Conservation (phyloP, 768 basidiomycete species). For the Psilocybe tampanensis region DNA sequence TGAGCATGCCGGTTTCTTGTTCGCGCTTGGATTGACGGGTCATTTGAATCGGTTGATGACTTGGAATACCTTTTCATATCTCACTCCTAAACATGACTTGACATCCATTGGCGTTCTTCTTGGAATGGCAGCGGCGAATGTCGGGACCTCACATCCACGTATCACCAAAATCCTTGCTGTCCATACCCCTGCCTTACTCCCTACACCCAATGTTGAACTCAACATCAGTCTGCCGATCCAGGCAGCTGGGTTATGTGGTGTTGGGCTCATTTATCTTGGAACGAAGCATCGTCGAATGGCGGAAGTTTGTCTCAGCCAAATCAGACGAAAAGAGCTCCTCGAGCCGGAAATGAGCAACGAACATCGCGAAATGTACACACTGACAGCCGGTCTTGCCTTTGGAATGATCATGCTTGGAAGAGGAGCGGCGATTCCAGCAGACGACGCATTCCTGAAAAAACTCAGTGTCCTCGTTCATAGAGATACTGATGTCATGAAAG, state of each 20-base stretch:
- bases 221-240: slow-evolving; percentile 92
- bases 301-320: slow-evolving; percentile 86
- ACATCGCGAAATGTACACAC: slow-evolving; percentile 90
- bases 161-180: slow-evolving; percentile 92
- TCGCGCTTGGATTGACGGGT: slow-evolving; percentile 90
- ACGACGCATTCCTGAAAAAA: slow-evolving; percentile 66
- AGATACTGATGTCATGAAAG: slow-evolving; percentile 47
- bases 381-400: slow-evolving; percentile 86
- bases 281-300: slow-evolving; percentile 90
- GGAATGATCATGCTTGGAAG: slow-evolving; percentile 97
- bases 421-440: slow-evolving; percentile 78
- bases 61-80: slow-evolving; percentile 94
- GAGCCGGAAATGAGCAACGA: slow-evolving; percentile 86
- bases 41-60: slow-evolving; percentile 89
- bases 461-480: slow-evolving; percentile 80
- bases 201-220: slow-evolving; percentile 82
- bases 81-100: slow-evolving; percentile 94
- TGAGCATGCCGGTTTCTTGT: slow-evolving; percentile 95
- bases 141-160: slow-evolving; percentile 83
- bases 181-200: slow-evolving; percentile 91
- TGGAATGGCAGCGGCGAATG: slow-evolving; percentile 89
- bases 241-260: slow-evolving; percentile 82
- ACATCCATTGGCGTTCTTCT: slow-evolving; percentile 93
- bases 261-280: slow-evolving; percentile 90
- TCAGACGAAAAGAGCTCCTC: slow-evolving; percentile 74